Evolutionary conservation across 129 eudicot genomes (phyloP).

Genomic region (Centaurea solstitialis): DNA sequence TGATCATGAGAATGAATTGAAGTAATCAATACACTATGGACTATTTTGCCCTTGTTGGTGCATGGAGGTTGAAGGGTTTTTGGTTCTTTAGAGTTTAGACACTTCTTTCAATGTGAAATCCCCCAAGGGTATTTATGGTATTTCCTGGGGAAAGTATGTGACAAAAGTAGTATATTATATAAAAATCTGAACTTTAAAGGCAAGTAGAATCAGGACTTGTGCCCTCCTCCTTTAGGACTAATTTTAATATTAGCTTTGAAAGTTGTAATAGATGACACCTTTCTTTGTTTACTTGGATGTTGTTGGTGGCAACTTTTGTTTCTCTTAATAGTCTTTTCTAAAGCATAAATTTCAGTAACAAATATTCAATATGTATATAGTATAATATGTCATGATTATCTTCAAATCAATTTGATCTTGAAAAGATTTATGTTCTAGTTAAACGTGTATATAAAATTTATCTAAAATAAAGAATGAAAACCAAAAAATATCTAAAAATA

Average conservation of each 20-base stretch:
- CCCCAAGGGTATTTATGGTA: not conserved
- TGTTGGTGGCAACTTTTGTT: conserved; percentile 34
- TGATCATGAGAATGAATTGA: not conserved
- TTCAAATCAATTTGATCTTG: too few species aligned
- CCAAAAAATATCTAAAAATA: too few species aligned
- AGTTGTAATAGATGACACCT: conserved; percentile 33
- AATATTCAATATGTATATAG: not conserved
- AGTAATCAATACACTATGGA: not conserved
- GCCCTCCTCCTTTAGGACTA: conserved; percentile 5
- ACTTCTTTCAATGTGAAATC: not conserved
- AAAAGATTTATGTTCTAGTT: too few species aligned
- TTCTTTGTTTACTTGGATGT: conserved; percentile 44
- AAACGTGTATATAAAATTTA: too few species aligned
- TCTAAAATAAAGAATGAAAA: too few species aligned
- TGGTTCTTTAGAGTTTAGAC: not conserved
- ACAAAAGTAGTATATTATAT: conserved; percentile 28
- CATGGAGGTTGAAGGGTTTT: not conserved
- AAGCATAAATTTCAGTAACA: not conserved
- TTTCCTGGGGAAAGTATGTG: not conserved
- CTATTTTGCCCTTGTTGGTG: not conserved
- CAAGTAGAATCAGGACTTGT: conserved; percentile 35
- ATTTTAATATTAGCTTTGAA: conserved; percentile 14
- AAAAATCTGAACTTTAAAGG: conserved; percentile 46
- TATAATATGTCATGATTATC: not conserved
- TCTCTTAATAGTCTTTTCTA: not conserved